A percentile compares a stretch with the other conserved stretches of the same genome.
These are phyloP conservation scores for Juncus inflexus DNA, from an alignment of 176 grass and related monocot species.

Conservation along the genomic window DNA sequence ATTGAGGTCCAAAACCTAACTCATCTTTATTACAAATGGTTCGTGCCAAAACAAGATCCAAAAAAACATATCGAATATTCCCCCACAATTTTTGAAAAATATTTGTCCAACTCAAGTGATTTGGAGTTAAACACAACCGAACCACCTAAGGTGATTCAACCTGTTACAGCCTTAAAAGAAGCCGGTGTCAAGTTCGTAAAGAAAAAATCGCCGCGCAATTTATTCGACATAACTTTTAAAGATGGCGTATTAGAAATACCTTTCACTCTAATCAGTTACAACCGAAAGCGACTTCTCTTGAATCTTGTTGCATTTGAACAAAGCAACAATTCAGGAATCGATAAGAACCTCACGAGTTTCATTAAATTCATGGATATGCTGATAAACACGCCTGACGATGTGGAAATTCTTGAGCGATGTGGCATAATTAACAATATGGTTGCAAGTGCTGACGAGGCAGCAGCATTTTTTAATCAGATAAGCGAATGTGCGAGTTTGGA, in stretches of 20 bases:
- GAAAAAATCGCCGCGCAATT: not conserved
- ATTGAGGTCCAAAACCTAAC: not conserved
- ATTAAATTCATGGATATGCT: constrained; percentile 11
- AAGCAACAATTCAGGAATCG: not conserved
- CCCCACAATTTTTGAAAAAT: too few species aligned
- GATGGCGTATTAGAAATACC: constrained; percentile 6
- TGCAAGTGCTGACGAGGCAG: constrained; percentile 8
- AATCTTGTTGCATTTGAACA: constrained; percentile 17
- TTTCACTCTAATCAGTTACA: constrained; percentile 2
- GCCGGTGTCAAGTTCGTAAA: constrained; percentile 9
- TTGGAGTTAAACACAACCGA: not conserved
- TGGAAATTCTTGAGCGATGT: not conserved
- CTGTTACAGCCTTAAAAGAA: not conserved
- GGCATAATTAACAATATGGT: not conserved
- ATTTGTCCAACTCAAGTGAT: not conserved
- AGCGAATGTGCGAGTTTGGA: not conserved
- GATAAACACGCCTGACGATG: not conserved
- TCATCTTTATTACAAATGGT: constrained; percentile 11
- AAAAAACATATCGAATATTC: too few species aligned
- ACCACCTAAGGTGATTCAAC: not conserved
- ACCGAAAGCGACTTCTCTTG: constrained; percentile 9
- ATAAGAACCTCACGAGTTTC: constrained; percentile 13
- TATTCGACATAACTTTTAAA: not conserved
- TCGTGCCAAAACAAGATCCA: not conserved
- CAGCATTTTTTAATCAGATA: not conserved